Evolutionary conservation across 2,329 filamentous ascomycete species (phyloP), one percentile per base, ranked within the genome.

Genomic region (Helminthosporium solani): DNA sequence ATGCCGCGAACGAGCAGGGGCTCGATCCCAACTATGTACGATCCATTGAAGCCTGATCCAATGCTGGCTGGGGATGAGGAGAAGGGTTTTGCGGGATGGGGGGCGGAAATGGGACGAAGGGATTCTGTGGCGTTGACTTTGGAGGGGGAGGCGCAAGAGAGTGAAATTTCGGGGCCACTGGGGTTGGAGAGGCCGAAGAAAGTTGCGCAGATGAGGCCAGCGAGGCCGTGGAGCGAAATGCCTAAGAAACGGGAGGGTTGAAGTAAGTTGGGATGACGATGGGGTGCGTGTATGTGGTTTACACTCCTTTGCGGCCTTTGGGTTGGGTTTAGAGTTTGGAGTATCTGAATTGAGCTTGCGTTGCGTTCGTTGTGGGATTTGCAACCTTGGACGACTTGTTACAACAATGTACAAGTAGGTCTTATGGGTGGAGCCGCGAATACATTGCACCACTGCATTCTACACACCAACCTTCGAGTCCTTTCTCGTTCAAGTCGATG

Each of bases 191-290:
- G 48, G 38, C 54, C 58, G 14, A 38, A 56, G 27, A 46, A 28
- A 16, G 53, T 44, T 6, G 42, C 45, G 9, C 51, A 55, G 27
- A 52, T 54, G 20, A 51, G 62, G 33, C 56, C 62, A 14, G 49
- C 54, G 19, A 54, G 63, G 31, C 63, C 62, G 15, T 66, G 63
- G 63, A 65, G 62, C 42, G 60, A 61, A 46, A 46, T 44, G 37
- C 57, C 52, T 27, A 52, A 43, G 43, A 42, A 16, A 40, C 36
- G 40, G 40, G 36, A 20, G 39, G 14, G 15, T 7, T 8, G 28
- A 6, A 5, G 23, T 5, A 25, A 9, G 23, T 6, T 25, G 23
- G 9, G 23, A 25, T 6, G 23, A 25, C 9, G 23, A 9, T 25
- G 23, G 23, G 6, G 23, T 5, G 9, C 6, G 23, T 6, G 5